Conservation (phyloP, 345 rosid species). For the Gossypium mustelinum region DNA sequence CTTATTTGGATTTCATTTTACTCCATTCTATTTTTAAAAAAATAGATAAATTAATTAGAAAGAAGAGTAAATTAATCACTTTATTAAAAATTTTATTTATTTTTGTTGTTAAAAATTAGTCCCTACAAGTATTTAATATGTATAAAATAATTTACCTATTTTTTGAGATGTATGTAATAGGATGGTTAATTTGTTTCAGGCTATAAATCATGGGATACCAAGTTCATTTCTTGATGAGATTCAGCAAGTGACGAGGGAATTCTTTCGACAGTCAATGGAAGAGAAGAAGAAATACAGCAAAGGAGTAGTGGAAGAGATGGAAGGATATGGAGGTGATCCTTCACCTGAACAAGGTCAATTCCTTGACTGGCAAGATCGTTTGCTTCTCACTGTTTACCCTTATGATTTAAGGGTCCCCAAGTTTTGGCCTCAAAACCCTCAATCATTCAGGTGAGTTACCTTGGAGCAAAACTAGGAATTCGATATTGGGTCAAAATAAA, state of each 20-base stretch:
- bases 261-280: constrained; percentile 42
- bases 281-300: constrained; percentile 42
- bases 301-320: constrained; percentile 36
- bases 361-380: constrained; percentile 52
- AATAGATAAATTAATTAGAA: too few species aligned
- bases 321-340: constrained; percentile 58
- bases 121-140: too few species aligned
- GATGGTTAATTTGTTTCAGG: constrained; percentile 24
- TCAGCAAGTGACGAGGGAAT: constrained; percentile 30
- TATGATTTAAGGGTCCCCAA: constrained; percentile 23
- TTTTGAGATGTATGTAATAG: neutral
- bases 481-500: too few species aligned
- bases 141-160: too few species aligned
- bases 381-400: constrained; percentile 39
- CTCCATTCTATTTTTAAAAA: too few species aligned
- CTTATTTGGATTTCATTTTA: too few species aligned
- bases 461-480: neutral
- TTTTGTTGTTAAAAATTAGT: too few species aligned
- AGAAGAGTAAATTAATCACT: too few species aligned
- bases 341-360: constrained; percentile 40
- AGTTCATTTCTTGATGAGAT: constrained; percentile 32
- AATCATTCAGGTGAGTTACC: constrained; percentile 36
- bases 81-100: too few species aligned
- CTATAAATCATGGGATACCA: constrained; percentile 48
- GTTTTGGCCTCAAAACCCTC: constrained; percentile 49